Evolutionary conservation across 352 stramenopile species (phyloP).

Genomic region (Phytophthora boehmeriae): DNA sequence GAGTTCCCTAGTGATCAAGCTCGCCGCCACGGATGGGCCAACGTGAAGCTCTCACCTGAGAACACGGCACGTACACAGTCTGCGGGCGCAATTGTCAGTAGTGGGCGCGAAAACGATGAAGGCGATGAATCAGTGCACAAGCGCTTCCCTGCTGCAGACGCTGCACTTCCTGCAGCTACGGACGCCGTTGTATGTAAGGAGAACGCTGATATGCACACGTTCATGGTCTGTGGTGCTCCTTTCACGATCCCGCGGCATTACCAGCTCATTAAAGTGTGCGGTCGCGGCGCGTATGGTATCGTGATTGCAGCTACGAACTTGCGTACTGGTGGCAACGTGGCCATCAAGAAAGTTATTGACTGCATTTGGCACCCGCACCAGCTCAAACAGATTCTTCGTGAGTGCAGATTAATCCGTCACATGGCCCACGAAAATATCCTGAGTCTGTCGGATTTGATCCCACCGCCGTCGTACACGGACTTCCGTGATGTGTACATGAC

Average conservation of each 20-base stretch:
- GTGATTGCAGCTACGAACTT: slow-evolving; percentile 89
- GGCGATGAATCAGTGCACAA: slow-evolving; percentile 43
- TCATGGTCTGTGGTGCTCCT: slow-evolving; percentile 88
- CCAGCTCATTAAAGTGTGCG: slow-evolving; percentile 89
- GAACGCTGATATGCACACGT: slow-evolving; percentile 88
- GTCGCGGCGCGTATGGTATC: slow-evolving; percentile 88
- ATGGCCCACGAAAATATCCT: slow-evolving; percentile 88
- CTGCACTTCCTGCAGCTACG: slow-evolving; percentile 25
- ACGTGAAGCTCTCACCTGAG: slow-evolving; percentile 81
- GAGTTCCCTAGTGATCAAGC: slow-evolving; percentile 45
- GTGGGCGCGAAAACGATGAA: slow-evolving; percentile 26
- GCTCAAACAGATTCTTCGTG: slow-evolving; percentile 90
- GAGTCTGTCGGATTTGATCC: slow-evolving; percentile 85
- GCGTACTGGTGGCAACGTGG: slow-evolving; percentile 81
- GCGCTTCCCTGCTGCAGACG: slow-evolving; percentile 36
- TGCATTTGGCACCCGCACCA: slow-evolving; percentile 91
- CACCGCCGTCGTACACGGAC: slow-evolving; percentile 80
- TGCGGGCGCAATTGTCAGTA: slow-evolving; percentile 50
- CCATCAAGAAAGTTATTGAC: slow-evolving; percentile 93
- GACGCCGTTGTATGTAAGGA: slow-evolving; percentile 85
- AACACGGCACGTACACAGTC: slow-evolving; percentile 56
- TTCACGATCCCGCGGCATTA: slow-evolving; percentile 89
- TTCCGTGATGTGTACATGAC: slow-evolving; percentile 92
- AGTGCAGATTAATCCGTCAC: slow-evolving; percentile 85
- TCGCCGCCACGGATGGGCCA: slow-evolving; percentile 76